Conservation (phyloP, 2,329 filamentous ascomycete species). For the Metarhizium album region DNA sequence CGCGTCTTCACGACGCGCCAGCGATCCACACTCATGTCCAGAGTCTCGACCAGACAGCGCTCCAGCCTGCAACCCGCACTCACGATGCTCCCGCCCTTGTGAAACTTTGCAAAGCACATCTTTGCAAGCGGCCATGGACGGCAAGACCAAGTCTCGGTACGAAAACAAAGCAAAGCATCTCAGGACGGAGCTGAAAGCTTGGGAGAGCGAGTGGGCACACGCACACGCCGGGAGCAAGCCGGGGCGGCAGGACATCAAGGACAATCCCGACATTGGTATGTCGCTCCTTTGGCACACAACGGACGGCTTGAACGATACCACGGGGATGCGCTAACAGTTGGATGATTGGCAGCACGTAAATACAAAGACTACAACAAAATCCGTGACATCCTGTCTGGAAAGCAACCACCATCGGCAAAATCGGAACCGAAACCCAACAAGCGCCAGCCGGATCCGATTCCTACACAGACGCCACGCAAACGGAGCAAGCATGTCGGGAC, state of each 20-base stretch:
- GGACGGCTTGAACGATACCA: background rate
- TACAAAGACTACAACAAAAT: constrained; percentile 67
- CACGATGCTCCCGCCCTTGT: too few species aligned
- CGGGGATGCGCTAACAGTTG: background rate
- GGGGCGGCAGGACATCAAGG: constrained; percentile 64
- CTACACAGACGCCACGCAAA: constrained; percentile 40
- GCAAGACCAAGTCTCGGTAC: constrained; percentile 30
- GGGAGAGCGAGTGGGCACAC: constrained; percentile 58
- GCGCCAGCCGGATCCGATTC: constrained; percentile 26
- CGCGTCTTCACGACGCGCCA: background rate
- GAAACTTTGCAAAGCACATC: background rate
- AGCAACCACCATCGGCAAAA: constrained; percentile 28
- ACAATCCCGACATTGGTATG: constrained; percentile 59
- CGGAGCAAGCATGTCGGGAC: constrained; percentile 35
- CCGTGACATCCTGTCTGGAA: constrained; percentile 47
- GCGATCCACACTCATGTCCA: too few species aligned
- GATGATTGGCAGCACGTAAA: constrained; percentile 44
- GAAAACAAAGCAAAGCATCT: constrained; percentile 42
- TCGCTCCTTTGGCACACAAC: background rate
- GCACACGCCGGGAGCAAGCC: constrained; percentile 58
- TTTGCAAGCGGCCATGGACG: constrained; percentile 32
- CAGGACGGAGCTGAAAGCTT: constrained; percentile 61
- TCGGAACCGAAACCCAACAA: constrained; percentile 23
- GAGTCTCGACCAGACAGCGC: too few species aligned
- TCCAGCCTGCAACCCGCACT: too few species aligned